Evolutionary conservation across 768 basidiomycete genomes (phyloP).

Genomic region (Hemileccinum rubropunctum): DNA sequence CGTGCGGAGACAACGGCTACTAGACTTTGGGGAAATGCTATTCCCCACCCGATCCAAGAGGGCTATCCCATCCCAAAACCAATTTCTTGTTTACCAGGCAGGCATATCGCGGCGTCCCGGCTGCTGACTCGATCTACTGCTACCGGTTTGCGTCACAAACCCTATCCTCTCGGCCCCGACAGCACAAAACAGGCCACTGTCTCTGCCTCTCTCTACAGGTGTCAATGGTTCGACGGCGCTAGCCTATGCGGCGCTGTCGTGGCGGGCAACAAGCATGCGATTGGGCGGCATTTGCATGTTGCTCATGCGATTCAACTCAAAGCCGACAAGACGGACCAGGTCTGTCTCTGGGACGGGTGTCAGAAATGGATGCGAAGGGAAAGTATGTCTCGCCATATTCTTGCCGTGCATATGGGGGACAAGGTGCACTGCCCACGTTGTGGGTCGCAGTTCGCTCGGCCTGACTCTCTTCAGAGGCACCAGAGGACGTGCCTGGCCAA

Average conservation of each 20-base stretch:
- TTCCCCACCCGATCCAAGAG: not conserved
- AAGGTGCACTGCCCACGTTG: slow-evolving; percentile 21
- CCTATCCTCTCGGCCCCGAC: slow-evolving; percentile 3
- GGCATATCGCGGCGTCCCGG: not conserved
- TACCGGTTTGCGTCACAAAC: not conserved
- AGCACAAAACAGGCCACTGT: not conserved
- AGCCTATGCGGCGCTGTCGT: not conserved
- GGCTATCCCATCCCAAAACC: not conserved
- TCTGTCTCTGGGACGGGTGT: slow-evolving; percentile 20
- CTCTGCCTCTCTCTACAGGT: not conserved
- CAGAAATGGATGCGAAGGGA: slow-evolving; percentile 21
- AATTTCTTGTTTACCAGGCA: not conserved
- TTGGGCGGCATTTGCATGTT: slow-evolving; percentile 10
- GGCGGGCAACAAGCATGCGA: slow-evolving; percentile 5
- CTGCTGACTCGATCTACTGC: not conserved
- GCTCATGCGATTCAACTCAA: slow-evolving; percentile 8
- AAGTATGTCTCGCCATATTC: slow-evolving; percentile 26
- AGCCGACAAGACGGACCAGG: slow-evolving; percentile 4
- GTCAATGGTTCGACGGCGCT: slow-evolving; percentile 10
- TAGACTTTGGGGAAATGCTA: not conserved
- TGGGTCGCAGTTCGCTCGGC: slow-evolving; percentile 19
- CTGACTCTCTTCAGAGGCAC: slow-evolving; percentile 27
- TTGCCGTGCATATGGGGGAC: slow-evolving; percentile 21
- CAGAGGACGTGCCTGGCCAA: slow-evolving; percentile 6
- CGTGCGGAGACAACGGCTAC: not conserved